These are phyloP conservation scores for Aurantiochytrium sp. DNA, from an alignment of 108 stramenopile genomes.

Conservation along the genomic window DNA sequence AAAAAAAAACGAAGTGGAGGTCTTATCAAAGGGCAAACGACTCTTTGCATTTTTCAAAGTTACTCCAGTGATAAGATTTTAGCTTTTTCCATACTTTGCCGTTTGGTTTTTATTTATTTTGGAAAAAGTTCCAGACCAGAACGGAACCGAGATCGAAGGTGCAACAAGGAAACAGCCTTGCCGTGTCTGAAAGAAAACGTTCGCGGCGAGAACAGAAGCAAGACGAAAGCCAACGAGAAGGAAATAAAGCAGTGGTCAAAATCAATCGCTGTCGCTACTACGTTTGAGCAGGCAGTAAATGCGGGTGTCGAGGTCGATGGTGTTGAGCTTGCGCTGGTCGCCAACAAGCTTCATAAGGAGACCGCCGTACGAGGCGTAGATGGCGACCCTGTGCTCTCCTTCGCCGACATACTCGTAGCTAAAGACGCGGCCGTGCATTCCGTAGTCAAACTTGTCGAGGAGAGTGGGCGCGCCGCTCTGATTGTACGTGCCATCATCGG, in stretches of 20 bases:
- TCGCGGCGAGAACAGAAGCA: too few relatives aligned
- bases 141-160: too few relatives aligned
- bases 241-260: neutral
- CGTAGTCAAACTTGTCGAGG: slow-evolving; percentile 92
- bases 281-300: slow-evolving; percentile 74
- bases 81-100: too few relatives aligned
- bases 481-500: slow-evolving; percentile 78
- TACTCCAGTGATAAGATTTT: too few relatives aligned
- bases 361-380: slow-evolving; percentile 83
- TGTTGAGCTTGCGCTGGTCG: slow-evolving; percentile 79
- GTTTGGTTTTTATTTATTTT: too few relatives aligned
- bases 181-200: too few relatives aligned
- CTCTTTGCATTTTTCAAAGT: too few relatives aligned
- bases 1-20: too few relatives aligned
- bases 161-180: too few relatives aligned
- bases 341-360: slow-evolving; percentile 85
- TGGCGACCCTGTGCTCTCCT: slow-evolving; percentile 21
- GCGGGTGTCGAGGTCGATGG: slow-evolving; percentile 75
- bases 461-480: slow-evolving; percentile 60
- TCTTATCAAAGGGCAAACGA: too few relatives aligned
- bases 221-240: too few relatives aligned
- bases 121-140: too few relatives aligned
- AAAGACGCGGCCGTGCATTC: slow-evolving; percentile 92
- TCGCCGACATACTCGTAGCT: slow-evolving; percentile 58
- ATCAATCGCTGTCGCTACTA: neutral